Evolutionary conservation across 768 basidiomycete genomes (phyloP), one percentile per base, ranked within the genome.

Genomic region (Podaxis sp.): DNA sequence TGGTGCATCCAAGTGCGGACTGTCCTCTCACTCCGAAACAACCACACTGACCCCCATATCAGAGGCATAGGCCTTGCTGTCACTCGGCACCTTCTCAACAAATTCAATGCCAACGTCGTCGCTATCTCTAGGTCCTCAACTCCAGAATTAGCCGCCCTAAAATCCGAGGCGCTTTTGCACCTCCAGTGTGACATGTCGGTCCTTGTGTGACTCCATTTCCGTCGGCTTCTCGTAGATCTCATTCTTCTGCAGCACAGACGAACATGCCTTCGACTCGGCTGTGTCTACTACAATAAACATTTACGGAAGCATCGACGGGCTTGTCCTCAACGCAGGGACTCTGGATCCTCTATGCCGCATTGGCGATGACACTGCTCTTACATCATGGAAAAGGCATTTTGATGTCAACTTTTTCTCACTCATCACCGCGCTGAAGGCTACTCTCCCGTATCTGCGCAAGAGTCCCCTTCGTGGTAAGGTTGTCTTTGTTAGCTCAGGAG

Each of bases 361-460:
- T 57, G 80, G 74, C 15, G 82, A 84, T 51, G 74, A 78, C 38
- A 78, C 80, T 8, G 72, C 81, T 15, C 66, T 89, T 41, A 79
- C 84, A 58, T 75, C 76, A 22, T 93, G 91, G 92, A 88, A 84
- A 70, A 68, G 72, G 24, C 83, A 87, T 69, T 93, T 96, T 71
- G 89, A 95, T 67, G 80, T 92, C 75, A 96, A 96, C 74, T 89
- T 96, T 74, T 93, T 94, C 77, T 92, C 94, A 1, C 80, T 93
- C 20, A 77, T 96, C 50, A 82, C 86, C 37, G 83, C 91, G 24
- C 68, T 95, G 36, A 83, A 88, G 66, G 80, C 82, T 11, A 77
- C 87, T 13, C 76, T 95, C 2, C 93, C 94, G 4, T 77, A 84
- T 63, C 77, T 98, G 64, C 87, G 89, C 41, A 76, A 80, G 67